Base-by-base conservation (phyloP, 169 alveolate species). In the Amoebophrya sp. region DNA sequence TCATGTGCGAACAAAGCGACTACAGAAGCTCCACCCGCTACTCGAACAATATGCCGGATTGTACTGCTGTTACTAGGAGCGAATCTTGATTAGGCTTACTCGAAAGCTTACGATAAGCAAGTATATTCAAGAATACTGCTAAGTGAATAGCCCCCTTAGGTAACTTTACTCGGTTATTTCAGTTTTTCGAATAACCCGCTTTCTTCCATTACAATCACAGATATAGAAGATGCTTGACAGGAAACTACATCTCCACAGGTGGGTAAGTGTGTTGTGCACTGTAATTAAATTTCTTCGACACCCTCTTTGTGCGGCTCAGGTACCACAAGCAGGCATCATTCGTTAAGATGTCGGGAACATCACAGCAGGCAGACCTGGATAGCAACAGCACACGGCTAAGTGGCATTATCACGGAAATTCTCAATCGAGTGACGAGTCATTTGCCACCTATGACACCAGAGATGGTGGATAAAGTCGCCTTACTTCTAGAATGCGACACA, bases 21-120 rank as follows among this genome's bases (percentile, higher is more conserved):
- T 89, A 38, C 91, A 89, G 65, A 40, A 89, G 36, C 40, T 40
- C 10, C 91, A 89, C n/a, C 91, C 91, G 18, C 40, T 89, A 0
- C 41, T 89, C n/a, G 91, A 89, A 77, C 65, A 89, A 40, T 89
- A 89, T 38, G 41, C 91, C 54, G 76, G 53, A 89, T 38, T 89
- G 76, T 89, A 65, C 26, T 65, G 3, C 6, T 18, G 29, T 47
- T 47, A 18, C 65, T 47, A 6, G 18, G 65, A 47, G 18, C 18
- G 18, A 47, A 18, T 47, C 18, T 6, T 18, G 29, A 47, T 47
- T 6, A 47, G 18, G 65, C 65, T 47, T 47, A 18, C 18, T 47
- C 29, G 65, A n/a, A n/a, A n/a, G n/a, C n/a, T n/a, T n/a, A n/a
- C n/a, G n/a, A n/a, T n/a, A n/a, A n/a, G n/a, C n/a, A n/a, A n/a